Conservation (phyloP, 768 basidiomycete species). For the Hygrocybe punicea region DNA sequence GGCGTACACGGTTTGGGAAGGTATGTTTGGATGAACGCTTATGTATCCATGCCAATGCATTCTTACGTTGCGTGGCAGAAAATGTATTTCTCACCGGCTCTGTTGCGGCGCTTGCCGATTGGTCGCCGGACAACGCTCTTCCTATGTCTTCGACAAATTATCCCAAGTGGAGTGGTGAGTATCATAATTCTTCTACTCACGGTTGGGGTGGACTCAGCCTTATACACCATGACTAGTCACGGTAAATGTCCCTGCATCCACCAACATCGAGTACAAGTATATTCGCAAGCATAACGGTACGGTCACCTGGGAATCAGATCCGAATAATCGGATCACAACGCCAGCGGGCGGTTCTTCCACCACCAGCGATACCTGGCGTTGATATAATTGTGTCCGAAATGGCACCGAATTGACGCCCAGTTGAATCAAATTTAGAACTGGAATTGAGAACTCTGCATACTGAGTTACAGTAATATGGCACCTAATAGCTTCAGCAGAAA, state of each 20-base stretch:
- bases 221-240: conserved; percentile 43
- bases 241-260: conserved; percentile 54
- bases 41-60: background rate
- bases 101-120: conserved; percentile 51
- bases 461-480: no score
- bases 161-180: conserved; percentile 68
- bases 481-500: no score
- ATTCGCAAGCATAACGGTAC: conserved; percentile 53
- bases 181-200: background rate
- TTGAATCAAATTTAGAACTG: no score
- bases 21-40: conserved; percentile 33
- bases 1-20: conserved; percentile 57
- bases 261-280: conserved; percentile 67
- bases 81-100: conserved; percentile 67
- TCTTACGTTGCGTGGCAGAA: conserved; percentile 38
- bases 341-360: conserved; percentile 40
- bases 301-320: conserved; percentile 68
- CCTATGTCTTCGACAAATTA: conserved; percentile 53
- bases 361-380: conserved; percentile 41
- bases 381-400: background rate
- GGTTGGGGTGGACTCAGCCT: background rate
- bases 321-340: conserved; percentile 54
- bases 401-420: no score
- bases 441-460: no score
- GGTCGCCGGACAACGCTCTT: conserved; percentile 58